These are phyloP conservation scores for Uncinocarpus reesii DNA, from an alignment of 2,329 filamentous ascomycete species.

Conservation along the genomic window DNA sequence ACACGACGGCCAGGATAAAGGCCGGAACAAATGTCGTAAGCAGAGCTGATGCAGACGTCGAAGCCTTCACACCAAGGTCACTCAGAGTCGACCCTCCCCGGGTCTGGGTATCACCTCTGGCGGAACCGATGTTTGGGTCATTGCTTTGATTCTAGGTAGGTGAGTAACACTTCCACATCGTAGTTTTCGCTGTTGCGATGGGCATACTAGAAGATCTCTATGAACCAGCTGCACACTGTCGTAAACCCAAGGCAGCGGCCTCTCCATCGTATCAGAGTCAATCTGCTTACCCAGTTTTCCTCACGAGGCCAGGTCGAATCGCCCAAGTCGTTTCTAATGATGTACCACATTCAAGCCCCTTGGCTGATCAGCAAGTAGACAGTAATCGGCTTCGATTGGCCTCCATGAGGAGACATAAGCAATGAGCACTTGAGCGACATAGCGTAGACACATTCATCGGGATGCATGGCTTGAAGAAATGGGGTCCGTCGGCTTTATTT, in stretches of 20 bases:
- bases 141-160: conserved; percentile 27
- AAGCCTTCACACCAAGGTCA: conserved; percentile 25
- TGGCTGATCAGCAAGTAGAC: not conserved
- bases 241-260: not conserved
- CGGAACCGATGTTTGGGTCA: conserved; percentile 35
- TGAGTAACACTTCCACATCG: not conserved
- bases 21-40: conserved; percentile 42
- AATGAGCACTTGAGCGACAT: not conserved
- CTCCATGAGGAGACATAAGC: not conserved
- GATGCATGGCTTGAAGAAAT: not conserved
- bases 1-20: conserved; percentile 35
- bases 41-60: conserved; percentile 43
- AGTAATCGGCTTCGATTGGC: not conserved
- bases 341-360: not conserved
- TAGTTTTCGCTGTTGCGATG: not conserved
- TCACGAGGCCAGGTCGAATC: too few species aligned
- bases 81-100: conserved; percentile 25
- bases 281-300: not conserved
- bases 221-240: not conserved
- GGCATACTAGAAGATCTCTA: not conserved
- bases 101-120: conserved; percentile 32
- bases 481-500: not conserved
- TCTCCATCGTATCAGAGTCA: not conserved
- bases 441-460: not conserved
- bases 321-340: not conserved